Percentiles rank a stretch among this genome's conserved stretches.
Evolutionary conservation across 192 early-diverging fungal genomes (phyloP).

Genomic region (Rhizophagus clarus): DNA sequence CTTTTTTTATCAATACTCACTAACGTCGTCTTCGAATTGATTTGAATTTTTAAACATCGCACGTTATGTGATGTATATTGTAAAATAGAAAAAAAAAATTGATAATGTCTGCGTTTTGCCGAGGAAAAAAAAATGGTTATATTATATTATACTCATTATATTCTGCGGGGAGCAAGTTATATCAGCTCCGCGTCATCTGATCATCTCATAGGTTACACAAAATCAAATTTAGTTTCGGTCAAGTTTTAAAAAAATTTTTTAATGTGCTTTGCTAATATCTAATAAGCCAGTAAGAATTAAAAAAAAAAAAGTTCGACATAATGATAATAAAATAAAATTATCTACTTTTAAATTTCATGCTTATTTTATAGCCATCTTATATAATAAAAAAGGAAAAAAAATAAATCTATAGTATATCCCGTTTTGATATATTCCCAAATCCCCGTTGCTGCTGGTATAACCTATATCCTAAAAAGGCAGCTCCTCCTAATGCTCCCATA

Average conservation of each 20-base stretch:
- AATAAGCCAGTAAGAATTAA: background rate
- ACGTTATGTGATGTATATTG: too few species aligned
- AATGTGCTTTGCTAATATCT: background rate
- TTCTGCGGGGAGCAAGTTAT: too few species aligned
- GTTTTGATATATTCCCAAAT: slow-evolving; percentile 18
- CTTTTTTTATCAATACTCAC: too few species aligned
- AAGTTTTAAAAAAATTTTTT: background rate
- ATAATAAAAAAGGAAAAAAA: background rate
- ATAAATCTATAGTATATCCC: slow-evolving; percentile 16
- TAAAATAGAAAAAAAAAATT: too few species aligned
- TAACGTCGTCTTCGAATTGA: too few species aligned
- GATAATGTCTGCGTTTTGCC: too few species aligned
- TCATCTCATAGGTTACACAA: too few species aligned
- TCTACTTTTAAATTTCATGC: background rate
- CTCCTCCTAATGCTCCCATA: slow-evolving; percentile 40
- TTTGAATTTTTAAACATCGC: too few species aligned
- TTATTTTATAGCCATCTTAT: background rate
- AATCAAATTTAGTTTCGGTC: too few species aligned
- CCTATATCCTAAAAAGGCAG: slow-evolving; percentile 39
- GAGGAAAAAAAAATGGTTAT: too few species aligned
- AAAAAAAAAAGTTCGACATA: background rate
- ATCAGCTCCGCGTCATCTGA: too few species aligned
- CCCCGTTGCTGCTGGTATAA: slow-evolving; percentile 41
- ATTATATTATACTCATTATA: too few species aligned
- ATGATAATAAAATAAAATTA: background rate